Conservation (phyloP, 164 flowering plant genomes). For the Cinnamomum chago region DNA sequence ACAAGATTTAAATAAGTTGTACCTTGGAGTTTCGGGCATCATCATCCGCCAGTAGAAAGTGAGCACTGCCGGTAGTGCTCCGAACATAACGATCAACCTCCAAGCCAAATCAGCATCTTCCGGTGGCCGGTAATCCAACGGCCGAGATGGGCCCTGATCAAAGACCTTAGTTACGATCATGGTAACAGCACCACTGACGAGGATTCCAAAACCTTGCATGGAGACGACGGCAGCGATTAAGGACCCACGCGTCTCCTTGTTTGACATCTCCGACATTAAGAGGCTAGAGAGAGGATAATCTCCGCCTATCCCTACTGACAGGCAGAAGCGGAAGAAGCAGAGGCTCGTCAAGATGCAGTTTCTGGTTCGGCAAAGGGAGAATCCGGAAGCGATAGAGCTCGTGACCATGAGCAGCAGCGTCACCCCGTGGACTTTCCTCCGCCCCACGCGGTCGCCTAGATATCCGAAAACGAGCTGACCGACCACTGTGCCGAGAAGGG, state of each 20-base stretch:
- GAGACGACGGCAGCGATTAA: constrained; percentile 32
- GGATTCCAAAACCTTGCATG: constrained; percentile 70
- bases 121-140: constrained; percentile 12
- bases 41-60: constrained; percentile 54
- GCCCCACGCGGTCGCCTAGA: constrained; percentile 44
- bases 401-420: constrained; percentile 42
- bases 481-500: constrained; percentile 43
- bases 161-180: constrained; percentile 37
- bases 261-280: constrained; percentile 28
- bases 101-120: constrained; percentile 44
- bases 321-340: constrained; percentile 27
- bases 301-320: constrained; percentile 28
- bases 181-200: constrained; percentile 44
- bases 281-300: constrained; percentile 25
- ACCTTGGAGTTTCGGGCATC: constrained; percentile 86
- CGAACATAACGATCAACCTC: constrained; percentile 34
- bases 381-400: constrained; percentile 49
- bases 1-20: not conserved
- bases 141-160: constrained; percentile 2
- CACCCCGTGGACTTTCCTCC: constrained; percentile 47
- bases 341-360: constrained; percentile 29
- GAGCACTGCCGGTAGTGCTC: constrained; percentile 21
- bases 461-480: constrained; percentile 37
- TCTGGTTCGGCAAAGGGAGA: constrained; percentile 37
- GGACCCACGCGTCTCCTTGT: constrained; percentile 25